These are phyloP conservation scores for Glonium stellatum DNA, from an alignment of 495 filamentous ascomycete species.

Conservation along the genomic window DNA sequence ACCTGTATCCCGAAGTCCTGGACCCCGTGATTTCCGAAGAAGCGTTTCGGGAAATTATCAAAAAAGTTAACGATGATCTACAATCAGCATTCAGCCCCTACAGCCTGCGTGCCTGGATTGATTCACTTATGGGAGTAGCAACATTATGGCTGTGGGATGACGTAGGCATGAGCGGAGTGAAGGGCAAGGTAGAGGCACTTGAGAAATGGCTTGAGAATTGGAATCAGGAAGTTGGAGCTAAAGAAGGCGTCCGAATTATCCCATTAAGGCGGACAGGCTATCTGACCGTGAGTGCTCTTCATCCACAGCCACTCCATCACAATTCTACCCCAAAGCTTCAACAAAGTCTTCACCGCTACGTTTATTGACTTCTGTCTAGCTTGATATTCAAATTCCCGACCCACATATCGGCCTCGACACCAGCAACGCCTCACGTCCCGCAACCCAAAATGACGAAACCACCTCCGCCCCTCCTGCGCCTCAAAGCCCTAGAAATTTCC, in stretches of 20 bases:
- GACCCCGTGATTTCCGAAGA: constrained; percentile 74
- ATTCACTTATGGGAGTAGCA: constrained; percentile 64
- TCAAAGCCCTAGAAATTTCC: constrained; percentile 7
- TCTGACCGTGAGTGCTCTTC: constrained; percentile 56
- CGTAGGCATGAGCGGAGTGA: constrained; percentile 63
- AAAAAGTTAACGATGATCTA: constrained; percentile 67
- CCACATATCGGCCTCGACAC: constrained; percentile 54
- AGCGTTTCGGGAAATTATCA: constrained; percentile 74
- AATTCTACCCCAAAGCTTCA: too few relatives aligned
- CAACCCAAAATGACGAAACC: constrained; percentile 1
- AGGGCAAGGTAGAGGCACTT: constrained; percentile 56
- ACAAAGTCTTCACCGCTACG: background rate
- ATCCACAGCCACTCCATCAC: too few relatives aligned
- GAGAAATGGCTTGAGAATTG: constrained; percentile 75
- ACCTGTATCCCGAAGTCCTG: constrained; percentile 90
- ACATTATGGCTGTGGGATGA: constrained; percentile 96
- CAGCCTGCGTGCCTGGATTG: constrained; percentile 61
- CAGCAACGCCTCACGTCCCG: constrained; percentile 1
- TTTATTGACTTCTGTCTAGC: constrained; percentile 35
- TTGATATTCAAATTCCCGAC: constrained; percentile 81
- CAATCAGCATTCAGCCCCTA: constrained; percentile 64
- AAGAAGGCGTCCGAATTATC: constrained; percentile 60
- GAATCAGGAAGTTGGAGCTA: constrained; percentile 58
- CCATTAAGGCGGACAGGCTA: constrained; percentile 76
- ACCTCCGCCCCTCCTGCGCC: constrained; percentile 4